Evolutionary conservation across 208 protist genomes (phyloP).

Genomic region (Crithidia mellificae): DNA sequence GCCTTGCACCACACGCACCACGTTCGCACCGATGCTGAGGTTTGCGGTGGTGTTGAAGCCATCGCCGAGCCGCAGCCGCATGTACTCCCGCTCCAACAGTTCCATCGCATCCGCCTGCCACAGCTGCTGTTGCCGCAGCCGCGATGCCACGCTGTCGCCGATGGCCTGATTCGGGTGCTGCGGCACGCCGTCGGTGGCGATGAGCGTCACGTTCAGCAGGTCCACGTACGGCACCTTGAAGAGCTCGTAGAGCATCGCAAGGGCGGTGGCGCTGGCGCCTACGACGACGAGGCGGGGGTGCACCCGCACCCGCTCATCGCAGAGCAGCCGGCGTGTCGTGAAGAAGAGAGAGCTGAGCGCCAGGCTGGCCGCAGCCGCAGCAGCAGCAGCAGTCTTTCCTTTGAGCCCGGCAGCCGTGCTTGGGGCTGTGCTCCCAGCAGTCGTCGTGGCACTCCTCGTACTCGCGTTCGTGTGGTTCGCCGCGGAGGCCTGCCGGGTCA

Average conservation of each 20-base stretch:
- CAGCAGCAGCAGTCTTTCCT: neutral
- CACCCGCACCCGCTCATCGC: conserved; percentile 77
- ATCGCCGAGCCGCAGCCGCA: conserved; percentile 42
- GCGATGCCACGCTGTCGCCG: conserved; percentile 8
- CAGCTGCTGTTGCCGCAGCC: conserved; percentile 22
- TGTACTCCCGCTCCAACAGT: conserved; percentile 83
- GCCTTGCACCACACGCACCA: conserved; percentile 72
- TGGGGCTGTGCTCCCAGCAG: neutral
- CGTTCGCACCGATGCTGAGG: conserved; percentile 27
- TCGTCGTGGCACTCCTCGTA: no score
- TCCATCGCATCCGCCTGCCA: conserved; percentile 79
- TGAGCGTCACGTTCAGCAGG: conserved; percentile 87
- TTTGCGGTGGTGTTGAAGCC: conserved; percentile 10
- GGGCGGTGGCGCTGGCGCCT: conserved; percentile 79
- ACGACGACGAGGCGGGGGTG: conserved; percentile 86
- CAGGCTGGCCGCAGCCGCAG: conserved; percentile 8
- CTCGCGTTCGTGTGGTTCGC: no score
- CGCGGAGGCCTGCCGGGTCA: neutral
- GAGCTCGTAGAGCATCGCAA: conserved; percentile 79
- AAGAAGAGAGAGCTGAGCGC: conserved; percentile 71
- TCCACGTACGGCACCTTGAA: conserved; percentile 76
- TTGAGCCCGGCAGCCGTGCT: neutral
- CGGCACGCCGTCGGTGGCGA: conserved; percentile 85
- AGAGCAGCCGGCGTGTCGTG: conserved; percentile 69
- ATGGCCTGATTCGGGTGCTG: conserved; percentile 64